Evolutionary conservation across 1,284 basidiomycete genomes (phyloP).

Genomic region (Microstroma glucosiphilum): DNA sequence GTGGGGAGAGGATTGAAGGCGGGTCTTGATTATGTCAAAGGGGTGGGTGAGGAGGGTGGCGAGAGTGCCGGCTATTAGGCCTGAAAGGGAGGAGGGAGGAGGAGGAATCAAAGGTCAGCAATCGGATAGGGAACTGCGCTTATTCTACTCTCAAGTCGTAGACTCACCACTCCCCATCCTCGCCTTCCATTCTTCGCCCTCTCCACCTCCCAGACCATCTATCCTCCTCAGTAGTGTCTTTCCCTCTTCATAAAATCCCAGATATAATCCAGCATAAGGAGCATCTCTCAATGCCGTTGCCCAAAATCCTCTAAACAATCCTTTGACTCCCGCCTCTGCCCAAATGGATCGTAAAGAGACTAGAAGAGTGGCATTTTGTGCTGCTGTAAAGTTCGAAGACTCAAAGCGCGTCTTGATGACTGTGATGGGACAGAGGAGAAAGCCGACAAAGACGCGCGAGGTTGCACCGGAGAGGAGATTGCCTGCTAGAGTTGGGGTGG

Average conservation of each 20-base stretch:
- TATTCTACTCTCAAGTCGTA: slow-evolving; percentile 11
- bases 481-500: slow-evolving; percentile 67
- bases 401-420: slow-evolving; percentile 92
- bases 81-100: slow-evolving; percentile 1
- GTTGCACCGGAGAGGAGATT: slow-evolving; percentile 85
- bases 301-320: slow-evolving; percentile 78
- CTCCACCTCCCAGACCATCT: not conserved
- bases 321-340: slow-evolving; percentile 65
- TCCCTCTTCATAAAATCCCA: slow-evolving; percentile 68
- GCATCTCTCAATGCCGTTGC: slow-evolving; percentile 89
- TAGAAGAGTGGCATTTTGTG: slow-evolving; percentile 33
- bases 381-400: slow-evolving; percentile 38
- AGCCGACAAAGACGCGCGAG: slow-evolving; percentile 75
- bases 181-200: not conserved
- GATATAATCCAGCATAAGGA: slow-evolving; percentile 88
- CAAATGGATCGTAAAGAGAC: slow-evolving; percentile 54
- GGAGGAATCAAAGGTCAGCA: too few species aligned
- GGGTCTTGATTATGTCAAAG: slow-evolving; percentile 49
- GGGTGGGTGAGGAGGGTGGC: slow-evolving; percentile 48
- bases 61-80: slow-evolving; percentile 33
- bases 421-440: slow-evolving; percentile 84
- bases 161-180: not conserved
- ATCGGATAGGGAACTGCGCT: too few species aligned
- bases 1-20: slow-evolving; percentile 45
- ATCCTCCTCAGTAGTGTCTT: slow-evolving; percentile 28